Percentiles rank a stretch among this genome's conserved stretches.
Evolutionary conservation across 2,329 filamentous ascomycete species (phyloP).

Genomic region (Talaromyces albobiverticillius): DNA sequence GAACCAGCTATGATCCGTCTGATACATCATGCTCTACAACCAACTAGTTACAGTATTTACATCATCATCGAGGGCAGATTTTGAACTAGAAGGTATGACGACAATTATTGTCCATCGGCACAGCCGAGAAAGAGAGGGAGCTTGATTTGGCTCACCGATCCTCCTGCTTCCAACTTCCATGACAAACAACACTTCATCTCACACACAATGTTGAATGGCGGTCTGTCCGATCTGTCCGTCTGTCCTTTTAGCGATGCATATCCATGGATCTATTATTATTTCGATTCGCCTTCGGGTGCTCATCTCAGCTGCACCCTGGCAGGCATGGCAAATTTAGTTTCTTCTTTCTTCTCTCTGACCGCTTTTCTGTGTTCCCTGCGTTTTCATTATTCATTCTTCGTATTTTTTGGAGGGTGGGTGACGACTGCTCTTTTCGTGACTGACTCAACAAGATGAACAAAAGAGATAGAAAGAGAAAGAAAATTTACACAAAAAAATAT

Average conservation of each 20-base stretch:
- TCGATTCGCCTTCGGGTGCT: neutral
- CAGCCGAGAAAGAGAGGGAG: neutral
- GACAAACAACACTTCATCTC: neutral
- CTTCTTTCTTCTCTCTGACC: constrained; percentile 9
- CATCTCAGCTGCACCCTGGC: neutral
- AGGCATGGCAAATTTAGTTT: neutral
- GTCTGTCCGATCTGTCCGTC: too few species aligned
- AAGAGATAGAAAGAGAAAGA: neutral
- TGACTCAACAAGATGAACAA: neutral
- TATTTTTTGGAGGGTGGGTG: constrained; percentile 5
- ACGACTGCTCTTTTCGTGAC: neutral
- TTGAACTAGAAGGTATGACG: neutral
- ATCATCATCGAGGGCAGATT: neutral
- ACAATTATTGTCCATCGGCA: neutral
- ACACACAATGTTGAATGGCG: too few species aligned
- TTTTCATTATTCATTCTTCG: neutral
- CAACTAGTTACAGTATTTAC: neutral
- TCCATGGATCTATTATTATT: neutral
- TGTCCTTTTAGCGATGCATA: neutral
- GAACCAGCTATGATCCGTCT: too few species aligned
- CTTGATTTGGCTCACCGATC: constrained; percentile 1
- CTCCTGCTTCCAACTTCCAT: neutral
- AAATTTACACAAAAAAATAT: too few species aligned
- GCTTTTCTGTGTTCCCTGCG: constrained; percentile 1
- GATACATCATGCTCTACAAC: neutral